phyloP scores from a whole-genome alignment of 352 stramenopile genomes.

The Phytophthora hibernalis region DNA sequence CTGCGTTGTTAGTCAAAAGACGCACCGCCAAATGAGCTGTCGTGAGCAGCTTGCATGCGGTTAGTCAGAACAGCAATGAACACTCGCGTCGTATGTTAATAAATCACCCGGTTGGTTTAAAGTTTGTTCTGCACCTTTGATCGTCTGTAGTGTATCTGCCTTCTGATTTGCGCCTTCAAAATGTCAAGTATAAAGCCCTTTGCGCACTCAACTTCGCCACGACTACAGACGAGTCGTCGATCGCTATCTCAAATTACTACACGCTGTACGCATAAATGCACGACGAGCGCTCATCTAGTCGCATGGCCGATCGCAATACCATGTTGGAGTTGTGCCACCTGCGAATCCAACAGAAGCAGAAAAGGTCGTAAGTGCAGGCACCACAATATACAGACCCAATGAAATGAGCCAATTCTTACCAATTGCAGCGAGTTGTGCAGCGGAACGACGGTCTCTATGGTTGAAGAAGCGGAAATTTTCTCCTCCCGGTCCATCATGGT shows the following conservation, averaged over 20 bases:
- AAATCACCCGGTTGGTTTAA: conserved; percentile 36
- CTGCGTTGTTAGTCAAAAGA: no score
- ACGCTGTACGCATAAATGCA: neutral
- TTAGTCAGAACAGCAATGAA: no score
- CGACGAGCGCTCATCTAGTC: conserved; percentile 32
- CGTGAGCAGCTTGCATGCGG: no score
- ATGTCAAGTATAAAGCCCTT: conserved; percentile 21
- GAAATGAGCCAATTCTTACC: conserved; percentile 39
- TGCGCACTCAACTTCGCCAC: conserved; percentile 9
- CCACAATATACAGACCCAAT: neutral
- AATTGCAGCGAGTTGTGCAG: conserved; percentile 73
- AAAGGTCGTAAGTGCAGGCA: conserved; percentile 4
- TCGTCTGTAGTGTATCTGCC: neutral
- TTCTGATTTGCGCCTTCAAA: conserved; percentile 28
- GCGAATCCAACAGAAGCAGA: neutral
- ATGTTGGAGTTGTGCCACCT: conserved; percentile 65
- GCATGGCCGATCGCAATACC: conserved; percentile 59
- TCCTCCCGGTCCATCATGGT: conserved; percentile 47
- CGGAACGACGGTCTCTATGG: conserved; percentile 77
- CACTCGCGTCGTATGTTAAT: conserved; percentile 24
- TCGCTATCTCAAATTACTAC: conserved; percentile 3
- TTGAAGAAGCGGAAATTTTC: conserved; percentile 73
- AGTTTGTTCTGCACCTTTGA: conserved; percentile 10
- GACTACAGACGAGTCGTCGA: conserved; percentile 3
- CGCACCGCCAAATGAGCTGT: no score